Evolutionary conservation across 768 basidiomycete genomes (phyloP).

Genomic region (Leccinum ochraceum): DNA sequence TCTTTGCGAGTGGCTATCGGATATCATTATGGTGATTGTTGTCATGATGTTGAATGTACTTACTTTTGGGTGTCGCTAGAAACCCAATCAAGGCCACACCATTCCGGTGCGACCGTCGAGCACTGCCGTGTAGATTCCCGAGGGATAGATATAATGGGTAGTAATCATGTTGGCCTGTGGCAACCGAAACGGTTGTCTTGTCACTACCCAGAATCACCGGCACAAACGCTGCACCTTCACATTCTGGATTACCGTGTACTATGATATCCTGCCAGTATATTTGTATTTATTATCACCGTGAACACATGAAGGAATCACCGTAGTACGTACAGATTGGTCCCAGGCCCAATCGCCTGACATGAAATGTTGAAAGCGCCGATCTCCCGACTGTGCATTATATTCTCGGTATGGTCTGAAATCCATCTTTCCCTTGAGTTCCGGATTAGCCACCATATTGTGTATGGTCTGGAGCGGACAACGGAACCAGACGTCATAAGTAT

Average conservation of each 20-base stretch:
- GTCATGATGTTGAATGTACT: background rate
- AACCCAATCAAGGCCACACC: background rate
- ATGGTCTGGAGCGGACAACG: background rate
- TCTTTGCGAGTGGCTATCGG: background rate
- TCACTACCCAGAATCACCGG: background rate
- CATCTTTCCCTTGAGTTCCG: background rate
- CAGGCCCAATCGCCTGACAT: background rate
- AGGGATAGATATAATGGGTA: background rate
- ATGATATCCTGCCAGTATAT: background rate
- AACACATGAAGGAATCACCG: background rate
- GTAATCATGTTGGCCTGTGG: background rate
- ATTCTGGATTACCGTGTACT: background rate
- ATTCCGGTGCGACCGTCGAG: background rate
- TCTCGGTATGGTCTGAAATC: background rate
- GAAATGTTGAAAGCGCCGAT: background rate
- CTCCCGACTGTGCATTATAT: background rate
- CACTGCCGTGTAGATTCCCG: background rate
- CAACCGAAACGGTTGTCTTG: background rate
- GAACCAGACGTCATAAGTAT: background rate
- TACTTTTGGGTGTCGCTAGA: background rate
- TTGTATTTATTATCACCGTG: background rate
- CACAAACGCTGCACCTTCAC: background rate
- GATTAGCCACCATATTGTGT: background rate
- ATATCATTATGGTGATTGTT: background rate
- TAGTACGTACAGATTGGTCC: background rate